Evolutionary conservation across 805 yeast species (phyloP).

Genomic region (Kluyveromyces starmeri): DNA sequence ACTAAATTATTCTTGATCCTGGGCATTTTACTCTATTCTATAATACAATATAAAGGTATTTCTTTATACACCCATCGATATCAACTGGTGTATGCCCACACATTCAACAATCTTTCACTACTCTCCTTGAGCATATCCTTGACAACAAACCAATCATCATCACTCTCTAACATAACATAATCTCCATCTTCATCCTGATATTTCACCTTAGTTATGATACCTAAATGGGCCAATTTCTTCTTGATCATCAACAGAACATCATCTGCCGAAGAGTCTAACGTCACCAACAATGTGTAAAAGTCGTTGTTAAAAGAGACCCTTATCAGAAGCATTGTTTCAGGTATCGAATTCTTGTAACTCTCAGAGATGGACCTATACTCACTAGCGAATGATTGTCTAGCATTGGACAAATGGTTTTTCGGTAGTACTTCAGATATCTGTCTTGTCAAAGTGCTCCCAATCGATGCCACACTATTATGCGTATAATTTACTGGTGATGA

Average conservation of each 20-base stretch:
- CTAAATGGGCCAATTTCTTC: constrained; percentile 46
- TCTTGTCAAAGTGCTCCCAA: constrained; percentile 18
- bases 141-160: constrained; percentile 85
- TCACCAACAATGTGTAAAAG: constrained; percentile 59
- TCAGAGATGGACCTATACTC: constrained; percentile 35
- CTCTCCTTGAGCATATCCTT: constrained; percentile 54
- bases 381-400: constrained; percentile 20
- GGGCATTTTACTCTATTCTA: no score
- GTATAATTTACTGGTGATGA: constrained; percentile 18
- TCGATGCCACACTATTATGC: constrained; percentile 24
- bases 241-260: constrained; percentile 52
- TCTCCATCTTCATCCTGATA: constrained; percentile 96
- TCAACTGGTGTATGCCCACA: constrained; percentile 31
- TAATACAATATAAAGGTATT: constrained; percentile 1
- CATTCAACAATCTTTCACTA: constrained; percentile 39
- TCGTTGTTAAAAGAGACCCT: constrained; percentile 37
- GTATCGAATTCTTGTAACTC: constrained; percentile 31
- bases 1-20: no score
- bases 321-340: constrained; percentile 32
- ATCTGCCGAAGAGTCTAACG: constrained; percentile 40
- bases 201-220: constrained; percentile 47
- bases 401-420: constrained; percentile 12
- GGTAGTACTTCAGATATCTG: constrained; percentile 25
- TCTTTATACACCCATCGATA: not conserved
- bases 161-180: constrained; percentile 71